Evolutionary conservation across 208 protist species (phyloP).

Genomic region (Porcisia hertigi): DNA sequence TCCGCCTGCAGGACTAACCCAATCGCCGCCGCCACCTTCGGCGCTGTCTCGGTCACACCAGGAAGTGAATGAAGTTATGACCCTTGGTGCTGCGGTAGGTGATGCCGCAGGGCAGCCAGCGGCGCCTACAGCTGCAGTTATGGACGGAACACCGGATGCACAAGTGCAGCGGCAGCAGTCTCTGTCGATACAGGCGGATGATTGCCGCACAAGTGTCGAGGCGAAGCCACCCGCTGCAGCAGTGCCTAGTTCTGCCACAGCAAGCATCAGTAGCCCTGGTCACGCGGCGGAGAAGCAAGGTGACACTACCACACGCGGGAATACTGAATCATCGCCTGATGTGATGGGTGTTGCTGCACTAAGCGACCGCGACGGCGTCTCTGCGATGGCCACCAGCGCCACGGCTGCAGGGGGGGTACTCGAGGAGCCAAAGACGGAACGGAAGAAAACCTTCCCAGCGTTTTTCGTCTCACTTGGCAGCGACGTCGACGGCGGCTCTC

Average conservation of each 20-base stretch:
- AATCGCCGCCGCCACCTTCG: slow-evolving; percentile 1
- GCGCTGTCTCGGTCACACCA: background rate
- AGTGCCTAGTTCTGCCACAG: background rate
- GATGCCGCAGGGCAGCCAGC: background rate
- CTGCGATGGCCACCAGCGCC: background rate
- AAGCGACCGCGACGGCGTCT: background rate
- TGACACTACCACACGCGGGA: background rate
- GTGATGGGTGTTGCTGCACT: background rate
- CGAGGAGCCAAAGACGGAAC: slow-evolving; percentile 70
- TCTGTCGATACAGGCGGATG: background rate
- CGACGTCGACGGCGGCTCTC: slow-evolving; percentile 1
- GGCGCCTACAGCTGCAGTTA: background rate
- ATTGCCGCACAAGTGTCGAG: background rate
- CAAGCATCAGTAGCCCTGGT: background rate
- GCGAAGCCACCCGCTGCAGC: background rate
- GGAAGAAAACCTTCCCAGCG: slow-evolving; percentile 44
- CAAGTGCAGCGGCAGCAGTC: background rate
- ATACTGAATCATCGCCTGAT: background rate
- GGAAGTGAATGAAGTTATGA: background rate
- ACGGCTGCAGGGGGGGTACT: background rate
- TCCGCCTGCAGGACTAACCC: background rate
- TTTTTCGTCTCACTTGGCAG: slow-evolving; percentile 72
- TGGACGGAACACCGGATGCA: background rate
- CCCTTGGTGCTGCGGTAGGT: background rate
- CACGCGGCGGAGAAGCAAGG: background rate